Evolutionary conservation across 768 basidiomycete species (phyloP).

Genomic region (Lepiota subincarnata): DNA sequence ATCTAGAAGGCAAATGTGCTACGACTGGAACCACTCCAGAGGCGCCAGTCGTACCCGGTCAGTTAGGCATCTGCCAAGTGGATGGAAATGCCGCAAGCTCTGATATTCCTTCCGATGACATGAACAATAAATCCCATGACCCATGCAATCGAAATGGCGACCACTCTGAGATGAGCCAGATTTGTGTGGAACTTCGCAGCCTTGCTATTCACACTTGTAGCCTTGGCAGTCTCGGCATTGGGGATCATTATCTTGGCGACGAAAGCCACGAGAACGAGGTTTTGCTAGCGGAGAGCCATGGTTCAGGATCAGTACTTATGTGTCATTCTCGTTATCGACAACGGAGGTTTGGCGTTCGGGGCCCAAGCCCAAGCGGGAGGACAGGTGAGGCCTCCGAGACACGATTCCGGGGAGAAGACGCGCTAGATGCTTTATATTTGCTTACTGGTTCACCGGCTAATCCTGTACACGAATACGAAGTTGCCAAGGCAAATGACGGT

Average conservation of each 20-base stretch:
- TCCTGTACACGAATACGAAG: too few relatives aligned
- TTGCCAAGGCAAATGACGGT: too few relatives aligned
- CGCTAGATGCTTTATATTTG: too few relatives aligned
- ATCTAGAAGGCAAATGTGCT: too few relatives aligned
- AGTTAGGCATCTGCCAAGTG: too few relatives aligned
- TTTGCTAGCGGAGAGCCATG: neutral
- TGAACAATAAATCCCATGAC: neutral
- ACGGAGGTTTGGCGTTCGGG: neutral
- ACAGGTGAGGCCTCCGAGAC: too few relatives aligned
- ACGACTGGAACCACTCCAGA: too few relatives aligned
- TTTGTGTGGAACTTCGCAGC: neutral
- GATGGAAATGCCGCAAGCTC: neutral
- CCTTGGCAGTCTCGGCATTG: neutral
- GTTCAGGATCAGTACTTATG: neutral
- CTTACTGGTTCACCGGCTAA: too few relatives aligned
- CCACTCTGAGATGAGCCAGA: neutral
- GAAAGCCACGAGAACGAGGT: neutral
- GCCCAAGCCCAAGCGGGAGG: too few relatives aligned
- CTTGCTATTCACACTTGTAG: neutral
- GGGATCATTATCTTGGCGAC: neutral
- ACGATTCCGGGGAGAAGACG: too few relatives aligned
- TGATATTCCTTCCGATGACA: neutral
- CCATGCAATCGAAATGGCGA: neutral
- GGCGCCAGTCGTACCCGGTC: too few relatives aligned
- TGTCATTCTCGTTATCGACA: neutral